Base-by-base conservation (phyloP, 345 rosid species). In the Salix suchowensis region DNA sequence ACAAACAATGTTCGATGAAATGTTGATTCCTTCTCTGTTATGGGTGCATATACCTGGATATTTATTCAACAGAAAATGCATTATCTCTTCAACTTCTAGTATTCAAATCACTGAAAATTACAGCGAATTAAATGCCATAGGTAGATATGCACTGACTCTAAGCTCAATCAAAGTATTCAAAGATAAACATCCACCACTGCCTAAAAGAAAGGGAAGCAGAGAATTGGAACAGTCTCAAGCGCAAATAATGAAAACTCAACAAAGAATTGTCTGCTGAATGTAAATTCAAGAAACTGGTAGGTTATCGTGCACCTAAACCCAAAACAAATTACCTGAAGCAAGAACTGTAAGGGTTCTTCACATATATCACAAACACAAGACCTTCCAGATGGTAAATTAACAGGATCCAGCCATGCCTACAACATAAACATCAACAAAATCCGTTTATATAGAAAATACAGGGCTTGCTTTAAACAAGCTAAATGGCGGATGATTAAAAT, bases 361-460 rank as follows among this genome's bases (percentile, higher is more conserved):
- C 99, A 96, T 26, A 89, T 71, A 79, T 89, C 99, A 76, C 98
- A 96, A 1, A 82, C 55, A 78, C 82, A 73, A 73, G 90, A 87
- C 74, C 79, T 84, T 71, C 94, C 92, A 18, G 91, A 78, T 5
- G 99, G 98, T 61, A 96, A 86, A 77, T 91, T 89, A 82, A 88
- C 75, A 3, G 99, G 97, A 85, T 91, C 91, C 83, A 96, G 78
- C 97, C 99, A 96, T 2, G 98, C 98, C 98, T 96, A 58, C 72
- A 81, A 52, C 24, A 76, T 40, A 64, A 24, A 28, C 19, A 72
- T 30, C 12, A 72, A 73, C 21, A 74, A 30, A 44, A 28, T 73
- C 44, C 71, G 48, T 69, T 42, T n/a, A 28, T 6, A 11, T 34
- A 58, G 46, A 11, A 40, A 42, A 85, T 11, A 46, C 64, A 48